A percentile compares a stretch with the other conserved stretches of the same genome.
These are phyloP conservation scores for Sporodiniella umbellata DNA, from an alignment of 371 early-diverging fungal genomes.

Conservation along the genomic window DNA sequence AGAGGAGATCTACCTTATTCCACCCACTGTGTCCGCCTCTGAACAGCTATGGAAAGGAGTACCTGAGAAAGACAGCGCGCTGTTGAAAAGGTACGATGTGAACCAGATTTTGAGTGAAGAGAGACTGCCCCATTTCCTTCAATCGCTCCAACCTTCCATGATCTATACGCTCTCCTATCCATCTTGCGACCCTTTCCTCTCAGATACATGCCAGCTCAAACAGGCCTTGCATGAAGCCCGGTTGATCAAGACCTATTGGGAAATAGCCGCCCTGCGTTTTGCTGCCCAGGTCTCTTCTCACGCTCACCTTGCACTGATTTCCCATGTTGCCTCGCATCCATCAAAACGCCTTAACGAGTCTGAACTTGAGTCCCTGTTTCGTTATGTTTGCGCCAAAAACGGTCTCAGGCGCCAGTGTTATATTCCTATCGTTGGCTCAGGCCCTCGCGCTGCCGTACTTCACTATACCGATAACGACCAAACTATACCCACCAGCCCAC, in stretches of 20 bases:
- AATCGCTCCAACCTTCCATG: conserved; percentile 20
- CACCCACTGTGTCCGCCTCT: conserved; percentile 36
- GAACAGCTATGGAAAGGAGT: conserved; percentile 56
- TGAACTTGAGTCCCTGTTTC: conserved; percentile 47
- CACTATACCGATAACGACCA: conserved; percentile 47
- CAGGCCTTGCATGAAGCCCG: conserved; percentile 46
- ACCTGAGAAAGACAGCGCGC: conserved; percentile 28
- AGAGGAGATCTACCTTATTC: conserved; percentile 38
- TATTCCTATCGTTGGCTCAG: conserved; percentile 49
- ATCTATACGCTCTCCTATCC: conserved; percentile 38
- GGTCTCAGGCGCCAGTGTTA: conserved; percentile 44
- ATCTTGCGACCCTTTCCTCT: no score
- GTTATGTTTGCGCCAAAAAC: conserved; percentile 41
- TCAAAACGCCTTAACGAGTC: conserved; percentile 33
- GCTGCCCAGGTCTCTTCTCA: conserved; percentile 39
- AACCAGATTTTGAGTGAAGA: conserved; percentile 38
- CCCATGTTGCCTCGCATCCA: conserved; percentile 8
- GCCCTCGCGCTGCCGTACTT: conserved; percentile 39
- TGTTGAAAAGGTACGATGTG: conserved; percentile 47
- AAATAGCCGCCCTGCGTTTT: conserved; percentile 42
- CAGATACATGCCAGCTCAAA: no score
- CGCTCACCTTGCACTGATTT: conserved; percentile 46
- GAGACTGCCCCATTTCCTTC: conserved; percentile 23
- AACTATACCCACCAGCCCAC: conserved; percentile 6
- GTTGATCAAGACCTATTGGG: conserved; percentile 51